phyloP scores from a whole-genome alignment of 495 filamentous ascomycete species.

The Paragyromitra xinjiangensis region DNA sequence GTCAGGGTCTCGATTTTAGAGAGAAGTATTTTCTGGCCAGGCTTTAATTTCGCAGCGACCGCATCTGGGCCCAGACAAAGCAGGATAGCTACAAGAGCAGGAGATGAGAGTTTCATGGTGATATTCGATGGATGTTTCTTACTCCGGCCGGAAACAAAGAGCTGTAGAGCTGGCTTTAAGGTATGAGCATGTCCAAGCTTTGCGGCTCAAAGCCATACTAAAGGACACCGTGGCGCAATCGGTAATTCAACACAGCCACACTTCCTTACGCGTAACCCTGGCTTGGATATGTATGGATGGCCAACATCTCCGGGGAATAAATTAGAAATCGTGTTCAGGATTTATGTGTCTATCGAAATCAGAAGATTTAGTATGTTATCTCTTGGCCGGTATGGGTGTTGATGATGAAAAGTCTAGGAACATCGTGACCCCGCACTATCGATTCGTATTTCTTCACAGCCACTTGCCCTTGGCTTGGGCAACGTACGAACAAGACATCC shows the following conservation, averaged over 20 bases:
- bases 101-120: slow-evolving; percentile 23
- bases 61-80: slow-evolving; percentile 55
- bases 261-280: not conserved
- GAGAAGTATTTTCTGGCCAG: slow-evolving; percentile 73
- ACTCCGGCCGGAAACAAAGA: not conserved
- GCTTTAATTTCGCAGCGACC: slow-evolving; percentile 58
- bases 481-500: not conserved
- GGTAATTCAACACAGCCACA: not conserved
- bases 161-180: not conserved
- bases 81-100: not conserved
- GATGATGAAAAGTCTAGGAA: no score
- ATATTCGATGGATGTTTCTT: not conserved
- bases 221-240: slow-evolving; percentile 44
- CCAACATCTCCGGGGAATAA: no score
- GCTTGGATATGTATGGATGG: not conserved
- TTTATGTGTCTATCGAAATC: no score
- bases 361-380: no score
- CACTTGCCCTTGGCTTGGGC: no score
- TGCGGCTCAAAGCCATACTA: slow-evolving; percentile 11
- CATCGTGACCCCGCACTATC: no score
- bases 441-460: no score
- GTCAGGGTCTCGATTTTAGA: slow-evolving; percentile 82
- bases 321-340: no score
- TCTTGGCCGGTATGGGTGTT: no score
- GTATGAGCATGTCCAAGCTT: slow-evolving; percentile 1